Conservation (phyloP, 306 rosid genomes). For the Quercus rubra region DNA sequence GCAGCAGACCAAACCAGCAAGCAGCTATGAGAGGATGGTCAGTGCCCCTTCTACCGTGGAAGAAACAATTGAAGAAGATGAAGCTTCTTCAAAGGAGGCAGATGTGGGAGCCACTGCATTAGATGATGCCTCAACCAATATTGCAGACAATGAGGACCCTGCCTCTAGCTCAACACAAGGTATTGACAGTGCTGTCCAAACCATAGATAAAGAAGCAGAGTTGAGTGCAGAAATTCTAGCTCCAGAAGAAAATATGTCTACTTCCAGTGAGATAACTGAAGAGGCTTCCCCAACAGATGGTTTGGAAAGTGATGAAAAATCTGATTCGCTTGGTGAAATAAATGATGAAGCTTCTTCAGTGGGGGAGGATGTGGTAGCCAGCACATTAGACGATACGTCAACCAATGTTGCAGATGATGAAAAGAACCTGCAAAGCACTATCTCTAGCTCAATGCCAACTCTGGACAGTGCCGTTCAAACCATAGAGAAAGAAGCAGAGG, state of each 20-base stretch:
- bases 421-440: slow-evolving; percentile 12
- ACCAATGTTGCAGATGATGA: slow-evolving; percentile 31
- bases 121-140: slow-evolving; percentile 34
- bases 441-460: slow-evolving; percentile 27
- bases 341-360: slow-evolving; percentile 25
- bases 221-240: slow-evolving; percentile 38
- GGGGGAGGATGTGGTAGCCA: slow-evolving; percentile 31
- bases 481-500: slow-evolving; percentile 38
- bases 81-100: slow-evolving; percentile 25
- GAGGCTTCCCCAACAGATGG: not conserved
- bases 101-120: slow-evolving; percentile 31
- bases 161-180: slow-evolving; percentile 28
- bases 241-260: slow-evolving; percentile 4
- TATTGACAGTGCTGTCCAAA: slow-evolving; percentile 21
- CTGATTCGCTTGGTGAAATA: slow-evolving; percentile 19
- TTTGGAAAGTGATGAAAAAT: not conserved
- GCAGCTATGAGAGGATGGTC: slow-evolving; percentile 20
- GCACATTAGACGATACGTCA: slow-evolving; percentile 27
- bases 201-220: slow-evolving; percentile 34
- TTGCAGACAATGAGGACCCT: slow-evolving; percentile 23
- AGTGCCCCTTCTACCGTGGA: slow-evolving; percentile 32
- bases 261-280: not conserved
- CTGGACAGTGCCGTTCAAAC: slow-evolving; percentile 22
- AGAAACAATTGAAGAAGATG: slow-evolving; percentile 31
- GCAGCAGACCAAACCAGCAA: slow-evolving; percentile 35